Base-by-base conservation (phyloP, 148 eudicot genomes). In the Linanthus parryae region DNA sequence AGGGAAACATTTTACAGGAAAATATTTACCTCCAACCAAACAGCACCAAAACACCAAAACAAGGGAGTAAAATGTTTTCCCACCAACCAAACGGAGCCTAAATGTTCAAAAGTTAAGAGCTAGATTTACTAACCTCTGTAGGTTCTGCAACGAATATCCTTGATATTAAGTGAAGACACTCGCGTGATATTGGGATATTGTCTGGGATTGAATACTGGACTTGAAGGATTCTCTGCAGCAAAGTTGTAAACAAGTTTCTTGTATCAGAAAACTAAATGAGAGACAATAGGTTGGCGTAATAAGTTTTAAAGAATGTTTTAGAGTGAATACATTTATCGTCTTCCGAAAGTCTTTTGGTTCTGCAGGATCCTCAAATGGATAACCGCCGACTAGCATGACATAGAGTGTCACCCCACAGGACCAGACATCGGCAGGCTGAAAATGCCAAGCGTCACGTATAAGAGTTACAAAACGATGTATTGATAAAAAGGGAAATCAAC, bases 391-490 rank as follows among this genome's bases (percentile, higher is more conserved):
- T 69, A 92, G 78, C 98, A 92, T 92, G 24, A 92, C 98, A 61
- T 75, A 92, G 52, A 92, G 67, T 25, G 96, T 92, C 49, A 92
- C 98, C 1, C 98, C 96, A 56, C 98, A 92, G 0, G 98, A 92
- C 98, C 98, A 92, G 50, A 92, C 98, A 77, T 92, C 98, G 49
- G 98, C 98, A 48, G 82, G 87, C 98, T 92, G 78, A 58, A 72
- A n/a, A n/a, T n/a, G n/a, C n/a, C n/a, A n/a, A n/a, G n/a, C n/a
- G n/a, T n/a, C n/a, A n/a, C n/a, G n/a, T n/a, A n/a, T n/a, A n/a
- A n/a, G n/a, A n/a, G n/a, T n/a, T n/a, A n/a, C n/a, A n/a, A n/a
- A n/a, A n/a, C n/a, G n/a, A n/a, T n/a, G n/a, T n/a, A n/a, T n/a
- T n/a, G n/a, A n/a, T n/a, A n/a, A n/a, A n/a, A n/a, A n/a, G n/a